Conservation (phyloP, 257 asterid species). For the Petrea volubilis region DNA sequence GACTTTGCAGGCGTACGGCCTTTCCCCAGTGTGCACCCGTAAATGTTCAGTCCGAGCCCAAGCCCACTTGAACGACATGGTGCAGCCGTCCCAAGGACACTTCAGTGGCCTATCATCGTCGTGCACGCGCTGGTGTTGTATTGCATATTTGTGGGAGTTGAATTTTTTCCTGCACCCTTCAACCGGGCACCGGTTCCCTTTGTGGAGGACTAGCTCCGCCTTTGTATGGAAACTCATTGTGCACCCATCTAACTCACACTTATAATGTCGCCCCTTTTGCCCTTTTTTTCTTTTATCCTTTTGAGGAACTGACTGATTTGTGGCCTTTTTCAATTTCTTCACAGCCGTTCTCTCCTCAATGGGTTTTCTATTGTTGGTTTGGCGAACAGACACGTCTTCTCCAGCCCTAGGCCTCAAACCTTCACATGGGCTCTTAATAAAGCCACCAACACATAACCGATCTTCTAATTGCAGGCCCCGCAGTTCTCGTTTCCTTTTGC, state of each 20-base stretch:
- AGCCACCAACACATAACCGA: conserved; percentile 34
- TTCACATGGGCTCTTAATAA: conserved; percentile 87
- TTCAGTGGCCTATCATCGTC: conserved; percentile 79
- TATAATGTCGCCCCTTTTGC: conserved; percentile 36
- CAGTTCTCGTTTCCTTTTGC: conserved; percentile 63
- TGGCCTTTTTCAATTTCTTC: conserved; percentile 34
- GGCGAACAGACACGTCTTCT: conserved; percentile 23
- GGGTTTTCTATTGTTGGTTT: conserved; percentile 24
- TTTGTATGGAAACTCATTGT: conserved; percentile 70
- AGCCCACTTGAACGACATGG: conserved; percentile 92
- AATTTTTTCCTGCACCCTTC: conserved; percentile 80
- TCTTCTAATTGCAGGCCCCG: conserved; percentile 33
- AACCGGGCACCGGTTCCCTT: conserved; percentile 64
- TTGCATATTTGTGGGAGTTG: conserved; percentile 72
- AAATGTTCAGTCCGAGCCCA: conserved; percentile 96
- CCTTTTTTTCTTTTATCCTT: conserved; percentile 36
- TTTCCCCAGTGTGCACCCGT: conserved; percentile 85
- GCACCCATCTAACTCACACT: conserved; percentile 69
- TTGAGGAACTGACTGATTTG: conserved; percentile 19
- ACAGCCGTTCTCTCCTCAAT: conserved; percentile 16
- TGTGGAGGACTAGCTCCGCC: conserved; percentile 65
- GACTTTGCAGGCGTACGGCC: conserved; percentile 70
- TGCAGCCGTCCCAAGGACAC: conserved; percentile 86
- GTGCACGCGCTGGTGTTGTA: conserved; percentile 79
- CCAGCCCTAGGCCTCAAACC: conserved; percentile 77